These are phyloP conservation scores for Rhizoclosmatium globosum DNA, from an alignment of 192 early-diverging fungal species.

Conservation along the genomic window DNA sequence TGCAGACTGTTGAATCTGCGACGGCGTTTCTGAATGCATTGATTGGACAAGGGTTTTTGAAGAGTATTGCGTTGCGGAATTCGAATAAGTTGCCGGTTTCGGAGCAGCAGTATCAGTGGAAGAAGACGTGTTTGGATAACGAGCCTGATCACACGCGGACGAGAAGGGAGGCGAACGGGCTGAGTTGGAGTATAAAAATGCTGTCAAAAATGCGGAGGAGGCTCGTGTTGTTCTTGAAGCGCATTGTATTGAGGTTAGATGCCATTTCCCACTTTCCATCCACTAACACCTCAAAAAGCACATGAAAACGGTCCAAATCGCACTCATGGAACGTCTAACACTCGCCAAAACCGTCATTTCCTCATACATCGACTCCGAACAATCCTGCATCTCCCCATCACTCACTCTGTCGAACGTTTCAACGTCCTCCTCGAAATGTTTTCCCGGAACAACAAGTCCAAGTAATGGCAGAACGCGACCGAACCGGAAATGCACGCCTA, in stretches of 20 bases:
- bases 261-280: not conserved
- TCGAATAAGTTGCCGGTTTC: constrained; percentile 12
- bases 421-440: constrained; percentile 51
- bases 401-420: constrained; percentile 33
- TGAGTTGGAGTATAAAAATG: constrained; percentile 47
- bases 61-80: constrained; percentile 38
- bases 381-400: constrained; percentile 30
- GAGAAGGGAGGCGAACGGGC: constrained; percentile 49
- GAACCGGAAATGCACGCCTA: constrained; percentile 49
- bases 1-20: constrained; percentile 15
- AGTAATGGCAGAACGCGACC: constrained; percentile 43
- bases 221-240: constrained; percentile 44
- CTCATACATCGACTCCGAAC: constrained; percentile 42
- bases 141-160: constrained; percentile 49
- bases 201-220: constrained; percentile 43
- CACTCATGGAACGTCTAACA: constrained; percentile 39
- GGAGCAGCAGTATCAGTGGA: constrained; percentile 53
- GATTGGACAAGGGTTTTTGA: constrained; percentile 45
- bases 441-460: constrained; percentile 50
- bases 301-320: constrained; percentile 42
- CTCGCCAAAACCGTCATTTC: constrained; percentile 43
- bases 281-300: constrained; percentile 15
- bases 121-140: constrained; percentile 43
- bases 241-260: constrained; percentile 41
- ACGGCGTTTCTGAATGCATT: constrained; percentile 42